Evolutionary conservation across 164 flowering plant genomes (phyloP).

Genomic region (Paratinospora sagittata): DNA sequence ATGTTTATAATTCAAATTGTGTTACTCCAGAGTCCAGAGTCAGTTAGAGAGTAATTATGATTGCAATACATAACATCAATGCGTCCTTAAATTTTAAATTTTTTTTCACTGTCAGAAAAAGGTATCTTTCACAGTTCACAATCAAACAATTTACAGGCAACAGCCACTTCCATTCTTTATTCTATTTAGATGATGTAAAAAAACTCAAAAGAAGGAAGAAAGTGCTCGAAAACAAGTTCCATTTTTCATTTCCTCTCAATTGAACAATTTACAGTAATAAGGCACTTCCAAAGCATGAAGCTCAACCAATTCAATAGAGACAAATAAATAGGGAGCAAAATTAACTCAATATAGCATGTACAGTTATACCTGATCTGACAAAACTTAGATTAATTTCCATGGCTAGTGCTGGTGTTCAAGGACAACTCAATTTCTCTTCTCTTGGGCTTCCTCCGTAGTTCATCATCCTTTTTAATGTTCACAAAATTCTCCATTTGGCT

Average conservation of each 20-base stretch:
- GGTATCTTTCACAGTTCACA: not conserved
- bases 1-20: not conserved
- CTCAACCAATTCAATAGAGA: not conserved
- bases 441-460: slow-evolving; percentile 16
- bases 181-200: not conserved
- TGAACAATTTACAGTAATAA: not conserved
- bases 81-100: not conserved
- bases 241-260: not conserved
- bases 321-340: not conserved
- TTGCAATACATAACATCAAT: not conserved
- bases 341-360: no score
- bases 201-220: not conserved
- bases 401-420: not conserved
- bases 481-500: slow-evolving; percentile 17
- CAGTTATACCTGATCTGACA: not conserved
- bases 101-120: not conserved
- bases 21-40: not conserved
- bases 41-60: not conserved
- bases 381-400: not conserved
- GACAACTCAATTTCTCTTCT: slow-evolving; percentile 22
- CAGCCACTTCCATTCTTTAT: not conserved
- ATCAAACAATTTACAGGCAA: no score
- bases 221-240: not conserved
- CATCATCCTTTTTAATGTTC: slow-evolving; percentile 20
- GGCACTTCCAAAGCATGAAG: not conserved